A percentile compares a stretch with the other conserved stretches of the same genome.
Evolutionary conservation across 2,329 filamentous ascomycete genomes (phyloP).

Genomic region (Dichotomopilus funicola): DNA sequence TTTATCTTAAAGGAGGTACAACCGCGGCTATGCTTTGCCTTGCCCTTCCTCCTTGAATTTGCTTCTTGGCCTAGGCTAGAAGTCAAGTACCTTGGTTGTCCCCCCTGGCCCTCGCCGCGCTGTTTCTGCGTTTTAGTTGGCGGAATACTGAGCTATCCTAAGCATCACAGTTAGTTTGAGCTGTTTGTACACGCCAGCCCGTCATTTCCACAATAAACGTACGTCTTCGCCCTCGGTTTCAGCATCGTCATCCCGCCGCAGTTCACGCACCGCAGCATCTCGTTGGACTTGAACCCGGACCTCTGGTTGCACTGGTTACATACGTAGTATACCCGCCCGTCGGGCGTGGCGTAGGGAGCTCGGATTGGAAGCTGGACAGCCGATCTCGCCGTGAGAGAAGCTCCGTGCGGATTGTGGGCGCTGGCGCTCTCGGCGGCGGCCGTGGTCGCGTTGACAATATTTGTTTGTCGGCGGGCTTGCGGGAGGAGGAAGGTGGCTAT

Average conservation of each 20-base stretch:
- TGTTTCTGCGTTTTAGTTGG: neutral
- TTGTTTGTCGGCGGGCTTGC: neutral
- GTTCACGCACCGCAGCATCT: constrained; percentile 2
- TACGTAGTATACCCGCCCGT: constrained; percentile 5
- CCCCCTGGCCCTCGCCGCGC: neutral
- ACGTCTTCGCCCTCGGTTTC: constrained; percentile 6
- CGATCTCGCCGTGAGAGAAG: neutral
- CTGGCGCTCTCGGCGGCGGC: neutral
- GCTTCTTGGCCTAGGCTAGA: neutral
- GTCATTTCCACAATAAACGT: neutral
- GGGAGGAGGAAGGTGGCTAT: neutral
- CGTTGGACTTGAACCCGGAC: neutral
- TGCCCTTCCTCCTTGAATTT: neutral
- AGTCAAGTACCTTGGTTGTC: neutral
- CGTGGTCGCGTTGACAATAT: neutral
- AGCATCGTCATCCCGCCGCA: constrained; percentile 7
- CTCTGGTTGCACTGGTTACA: constrained; percentile 1
- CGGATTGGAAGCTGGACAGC: neutral
- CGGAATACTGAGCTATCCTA: neutral
- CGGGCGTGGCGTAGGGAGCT: neutral
- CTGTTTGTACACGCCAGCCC: neutral
- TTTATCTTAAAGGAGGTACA: too few relatives aligned
- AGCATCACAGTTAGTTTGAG: neutral
- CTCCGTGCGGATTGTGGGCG: neutral
- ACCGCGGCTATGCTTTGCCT: too few relatives aligned